Conservation (phyloP, 2,329 filamentous ascomycete species). For the Fusarium transvaalense region DNA sequence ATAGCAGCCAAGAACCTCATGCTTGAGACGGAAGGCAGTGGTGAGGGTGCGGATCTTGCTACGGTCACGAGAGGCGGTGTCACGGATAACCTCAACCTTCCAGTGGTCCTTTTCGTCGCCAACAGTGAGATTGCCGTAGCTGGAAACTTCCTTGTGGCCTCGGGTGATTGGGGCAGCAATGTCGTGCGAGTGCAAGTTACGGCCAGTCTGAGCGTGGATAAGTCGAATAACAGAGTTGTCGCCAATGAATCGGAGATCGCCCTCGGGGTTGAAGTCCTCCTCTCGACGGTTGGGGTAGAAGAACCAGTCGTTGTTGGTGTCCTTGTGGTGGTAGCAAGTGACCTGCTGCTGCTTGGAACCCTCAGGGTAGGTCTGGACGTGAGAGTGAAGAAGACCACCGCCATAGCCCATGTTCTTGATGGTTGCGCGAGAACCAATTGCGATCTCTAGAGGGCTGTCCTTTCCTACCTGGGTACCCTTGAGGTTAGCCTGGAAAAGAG, state of each 20-base stretch:
- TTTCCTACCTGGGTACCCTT: conserved; percentile 93
- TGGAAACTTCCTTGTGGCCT: conserved; percentile 91
- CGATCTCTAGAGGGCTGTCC: conserved; percentile 93
- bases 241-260: conserved; percentile 77
- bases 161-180: conserved; percentile 92
- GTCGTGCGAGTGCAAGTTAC: conserved; percentile 95
- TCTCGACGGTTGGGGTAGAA: conserved; percentile 93
- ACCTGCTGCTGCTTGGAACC: conserved; percentile 95
- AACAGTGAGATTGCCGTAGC: conserved; percentile 93
- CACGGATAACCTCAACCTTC: conserved; percentile 90
- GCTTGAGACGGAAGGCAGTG: conserved; percentile 89
- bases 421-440: conserved; percentile 87
- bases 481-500: conserved; percentile 97
- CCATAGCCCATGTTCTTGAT: conserved; percentile 99
- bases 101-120: conserved; percentile 99
- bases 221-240: conserved; percentile 85
- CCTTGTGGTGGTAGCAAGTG: conserved; percentile 99
- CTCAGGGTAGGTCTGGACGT: conserved; percentile 95
- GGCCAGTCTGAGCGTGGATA: conserved; percentile 94
- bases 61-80: conserved; percentile 87
- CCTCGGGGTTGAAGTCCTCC: conserved; percentile 77
- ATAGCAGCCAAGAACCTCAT: conserved; percentile 88
- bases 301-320: conserved; percentile 99
- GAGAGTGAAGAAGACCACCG: conserved; percentile 94
- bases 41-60: conserved; percentile 91